phyloP scores from a whole-genome alignment of 805 yeast genomes.

The Starmerella apis region DNA sequence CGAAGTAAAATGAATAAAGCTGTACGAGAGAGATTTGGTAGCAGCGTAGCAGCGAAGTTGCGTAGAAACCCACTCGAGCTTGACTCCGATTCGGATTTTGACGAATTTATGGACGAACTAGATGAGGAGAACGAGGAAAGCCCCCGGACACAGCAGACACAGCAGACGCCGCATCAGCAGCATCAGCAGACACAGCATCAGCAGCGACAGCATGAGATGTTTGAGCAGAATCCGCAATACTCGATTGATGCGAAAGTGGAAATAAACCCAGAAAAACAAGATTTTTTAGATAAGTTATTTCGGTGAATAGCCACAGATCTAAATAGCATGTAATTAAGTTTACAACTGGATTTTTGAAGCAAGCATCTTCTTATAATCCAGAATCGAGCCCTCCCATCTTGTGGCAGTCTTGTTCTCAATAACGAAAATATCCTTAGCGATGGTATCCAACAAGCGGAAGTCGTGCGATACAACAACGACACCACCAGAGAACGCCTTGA shows the following conservation, averaged over 20 bases:
- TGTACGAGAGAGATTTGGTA: constrained; percentile 15
- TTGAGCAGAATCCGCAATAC: too few relatives aligned
- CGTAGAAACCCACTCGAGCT: constrained; percentile 8
- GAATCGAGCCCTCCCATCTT: constrained; percentile 87
- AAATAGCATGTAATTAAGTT: not conserved
- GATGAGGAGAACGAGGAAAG: not conserved
- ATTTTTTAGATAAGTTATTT: constrained; percentile 17
- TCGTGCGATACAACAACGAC: constrained; percentile 98
- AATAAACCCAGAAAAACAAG: constrained; percentile 14
- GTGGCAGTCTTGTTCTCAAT: constrained; percentile 94
- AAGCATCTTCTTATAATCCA: constrained; percentile 86
- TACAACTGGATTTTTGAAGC: constrained; percentile 58
- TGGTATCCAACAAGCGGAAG: constrained; percentile 92
- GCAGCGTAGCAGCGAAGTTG: constrained; percentile 9
- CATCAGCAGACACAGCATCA: too few relatives aligned
- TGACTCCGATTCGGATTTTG: constrained; percentile 24
- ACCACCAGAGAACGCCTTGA: constrained; percentile 91
- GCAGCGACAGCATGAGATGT: too few relatives aligned
- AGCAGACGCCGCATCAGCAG: too few relatives aligned
- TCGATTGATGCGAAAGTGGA: not conserved
- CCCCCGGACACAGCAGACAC: too few relatives aligned
- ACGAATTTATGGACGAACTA: constrained; percentile 23
- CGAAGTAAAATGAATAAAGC: constrained; percentile 16
- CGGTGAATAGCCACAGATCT: not conserved
- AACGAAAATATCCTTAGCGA: constrained; percentile 93